Evolutionary conservation across 106 monocot species (phyloP).

Genomic region (Dactylorhiza incarnata): DNA sequence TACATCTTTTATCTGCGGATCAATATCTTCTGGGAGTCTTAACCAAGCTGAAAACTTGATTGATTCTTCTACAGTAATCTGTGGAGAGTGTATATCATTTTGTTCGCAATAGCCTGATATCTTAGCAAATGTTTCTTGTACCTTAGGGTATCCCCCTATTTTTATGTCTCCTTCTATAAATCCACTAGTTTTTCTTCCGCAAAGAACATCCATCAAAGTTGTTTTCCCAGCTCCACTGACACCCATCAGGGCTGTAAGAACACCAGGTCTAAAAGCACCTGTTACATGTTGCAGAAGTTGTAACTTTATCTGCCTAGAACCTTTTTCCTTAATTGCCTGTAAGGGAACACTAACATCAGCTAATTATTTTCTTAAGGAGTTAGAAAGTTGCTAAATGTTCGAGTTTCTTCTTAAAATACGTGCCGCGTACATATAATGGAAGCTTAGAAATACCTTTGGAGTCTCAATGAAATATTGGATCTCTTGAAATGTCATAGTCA

Average conservation of each 20-base stretch:
- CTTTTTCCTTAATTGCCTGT: slow-evolving; percentile 30
- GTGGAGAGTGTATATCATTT: slow-evolving; percentile 44
- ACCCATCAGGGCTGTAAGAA: slow-evolving; percentile 43
- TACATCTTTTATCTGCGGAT: slow-evolving; percentile 25
- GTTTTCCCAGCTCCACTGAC: slow-evolving; percentile 54
- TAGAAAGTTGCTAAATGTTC: background rate
- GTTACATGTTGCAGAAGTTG: slow-evolving; percentile 37
- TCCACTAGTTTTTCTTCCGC: slow-evolving; percentile 42
- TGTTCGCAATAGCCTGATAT: slow-evolving; percentile 52
- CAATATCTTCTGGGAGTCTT: slow-evolving; percentile 22
- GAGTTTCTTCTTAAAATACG: background rate
- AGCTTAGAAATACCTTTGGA: slow-evolving; percentile 6
- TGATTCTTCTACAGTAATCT: slow-evolving; percentile 40
- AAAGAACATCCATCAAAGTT: slow-evolving; percentile 50
- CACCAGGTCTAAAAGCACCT: slow-evolving; percentile 35
- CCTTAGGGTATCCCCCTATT: slow-evolving; percentile 46
- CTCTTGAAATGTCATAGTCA: slow-evolving; percentile 21
- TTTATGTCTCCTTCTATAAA: slow-evolving; percentile 41
- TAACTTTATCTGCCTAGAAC: slow-evolving; percentile 18
- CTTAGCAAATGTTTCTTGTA: slow-evolving; percentile 38
- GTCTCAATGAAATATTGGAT: slow-evolving; percentile 24
- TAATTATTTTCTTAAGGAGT: background rate
- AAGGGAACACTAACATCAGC: background rate
- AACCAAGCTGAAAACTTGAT: slow-evolving; percentile 34
- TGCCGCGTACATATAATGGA: background rate